Conservation (phyloP, 306 rosid species). For the Acacia crassicarpa region DNA sequence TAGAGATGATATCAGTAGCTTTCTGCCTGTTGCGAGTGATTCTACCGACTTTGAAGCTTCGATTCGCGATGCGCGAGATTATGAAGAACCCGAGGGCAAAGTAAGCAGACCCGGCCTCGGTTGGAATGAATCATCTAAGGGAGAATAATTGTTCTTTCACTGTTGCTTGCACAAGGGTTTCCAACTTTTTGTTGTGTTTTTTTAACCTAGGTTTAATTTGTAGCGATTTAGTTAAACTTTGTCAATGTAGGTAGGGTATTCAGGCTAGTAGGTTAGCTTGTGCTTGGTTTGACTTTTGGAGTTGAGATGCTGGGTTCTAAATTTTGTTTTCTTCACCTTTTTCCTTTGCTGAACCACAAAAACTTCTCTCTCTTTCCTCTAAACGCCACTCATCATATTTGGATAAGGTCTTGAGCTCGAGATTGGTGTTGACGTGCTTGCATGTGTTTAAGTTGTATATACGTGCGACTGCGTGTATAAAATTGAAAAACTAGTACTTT, state of each 20-base stretch:
- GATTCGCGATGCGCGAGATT: constrained; percentile 76
- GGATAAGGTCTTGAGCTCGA: too few relatives aligned
- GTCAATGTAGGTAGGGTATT: background rate
- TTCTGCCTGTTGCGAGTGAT: constrained; percentile 90
- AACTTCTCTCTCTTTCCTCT: background rate
- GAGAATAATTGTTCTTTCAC: constrained; percentile 30
- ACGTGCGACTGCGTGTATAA: too few relatives aligned
- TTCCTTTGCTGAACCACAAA: background rate
- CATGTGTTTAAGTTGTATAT: too few relatives aligned
- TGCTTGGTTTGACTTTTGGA: background rate
- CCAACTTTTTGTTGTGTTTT: background rate
- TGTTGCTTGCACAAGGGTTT: background rate
- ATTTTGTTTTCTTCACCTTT: background rate
- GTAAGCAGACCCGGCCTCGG: constrained; percentile 84
- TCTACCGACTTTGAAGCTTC: constrained; percentile 87
- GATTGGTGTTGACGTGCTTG: too few relatives aligned
- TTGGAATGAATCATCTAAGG: constrained; percentile 53
- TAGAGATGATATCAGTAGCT: constrained; percentile 76
- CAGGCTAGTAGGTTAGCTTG: background rate
- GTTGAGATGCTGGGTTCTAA: background rate
- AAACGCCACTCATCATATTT: too few relatives aligned
- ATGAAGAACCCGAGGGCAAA: constrained; percentile 74
- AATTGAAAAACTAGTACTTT: background rate
- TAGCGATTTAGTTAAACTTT: background rate
- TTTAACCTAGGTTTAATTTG: background rate